Base-by-base conservation (phyloP, 2,329 filamentous ascomycete species). In the Neofusicoccum umdonicola region DNA sequence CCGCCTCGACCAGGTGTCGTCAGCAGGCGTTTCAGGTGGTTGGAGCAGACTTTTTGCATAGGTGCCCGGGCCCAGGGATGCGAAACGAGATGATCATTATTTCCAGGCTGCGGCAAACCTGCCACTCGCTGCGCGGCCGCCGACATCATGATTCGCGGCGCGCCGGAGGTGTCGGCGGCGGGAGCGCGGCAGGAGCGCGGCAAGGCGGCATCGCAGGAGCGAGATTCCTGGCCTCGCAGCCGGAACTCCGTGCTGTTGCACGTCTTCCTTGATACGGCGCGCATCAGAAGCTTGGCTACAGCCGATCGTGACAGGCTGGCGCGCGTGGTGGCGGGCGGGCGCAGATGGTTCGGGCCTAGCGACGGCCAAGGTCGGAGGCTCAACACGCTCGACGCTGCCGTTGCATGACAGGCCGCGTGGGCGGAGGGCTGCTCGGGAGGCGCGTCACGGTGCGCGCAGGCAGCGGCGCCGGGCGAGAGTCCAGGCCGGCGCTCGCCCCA, bases 81-180 rank as follows among this genome's bases (percentile, higher is more conserved):
- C 58, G 58, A 62, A 62, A 62, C 58, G 47, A 62, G 45, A 62
- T 41, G 58, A 62, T 62, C 34, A 35, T 51, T 41, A 51, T 62
- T 62, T 62, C 58, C 56, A 47, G 27, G 41, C 27, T 47, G 56
- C 56, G 41, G 56, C 56, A 47, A 60, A 60, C 42, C 56, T 47
- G 42, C 56, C 41, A 47, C 15, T 7, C 6, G 41, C 13, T 15
- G 13, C 56, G 56, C 19, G 22, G 22, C 22, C 22, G 22, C 54
- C 39, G 31, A 61, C 57, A 31, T 61, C 31, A 41, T 35, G 44
- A 31, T 50, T 61, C 34, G 42, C 45, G 44, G 34, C 19, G 54
- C 19, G 39, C 39, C 19, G 51, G 51, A 41, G 35, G 17, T 41
- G 11, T 34, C 34, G 11, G 37, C 51, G 35, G 12, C 35, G 51